Evolutionary conservation across 139 green algal species (phyloP).

Genomic region (Closterium sp.): DNA sequence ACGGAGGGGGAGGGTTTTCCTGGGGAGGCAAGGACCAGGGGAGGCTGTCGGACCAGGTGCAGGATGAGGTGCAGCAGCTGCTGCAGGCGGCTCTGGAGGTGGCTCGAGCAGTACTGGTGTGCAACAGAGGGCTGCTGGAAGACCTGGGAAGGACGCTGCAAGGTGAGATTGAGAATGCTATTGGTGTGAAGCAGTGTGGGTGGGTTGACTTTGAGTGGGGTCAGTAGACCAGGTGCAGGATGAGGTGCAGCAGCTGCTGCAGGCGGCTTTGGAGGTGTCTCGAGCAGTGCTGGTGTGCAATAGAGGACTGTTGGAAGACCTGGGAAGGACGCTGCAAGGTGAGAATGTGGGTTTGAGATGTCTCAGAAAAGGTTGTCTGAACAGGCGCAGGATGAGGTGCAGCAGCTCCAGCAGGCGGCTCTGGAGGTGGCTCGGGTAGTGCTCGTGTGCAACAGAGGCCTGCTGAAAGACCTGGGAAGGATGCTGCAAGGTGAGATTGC

Average conservation of each 20-base stretch:
- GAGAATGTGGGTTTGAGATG: background rate
- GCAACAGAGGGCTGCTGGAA: slow-evolving; percentile 55
- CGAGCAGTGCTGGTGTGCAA: slow-evolving; percentile 66
- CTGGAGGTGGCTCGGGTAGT: slow-evolving; percentile 68
- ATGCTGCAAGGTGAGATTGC: background rate
- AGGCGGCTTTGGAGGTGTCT: slow-evolving; percentile 68
- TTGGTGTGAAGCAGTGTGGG: too few relatives aligned
- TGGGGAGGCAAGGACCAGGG: slow-evolving; percentile 52
- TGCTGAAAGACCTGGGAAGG: slow-evolving; percentile 25
- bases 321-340: slow-evolving; percentile 33
- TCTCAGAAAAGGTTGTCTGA: slow-evolving; percentile 35
- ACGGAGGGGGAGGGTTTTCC: slow-evolving; percentile 50
- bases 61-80: slow-evolving; percentile 69
- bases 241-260: slow-evolving; percentile 58
- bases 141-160: slow-evolving; percentile 24
- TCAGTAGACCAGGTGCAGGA: too few relatives aligned
- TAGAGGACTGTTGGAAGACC: slow-evolving; percentile 15
- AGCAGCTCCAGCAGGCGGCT: slow-evolving; percentile 65
- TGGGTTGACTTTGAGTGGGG: too few relatives aligned
- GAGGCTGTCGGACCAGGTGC: slow-evolving; percentile 54
- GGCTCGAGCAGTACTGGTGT: slow-evolving; percentile 62
- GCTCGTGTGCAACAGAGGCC: slow-evolving; percentile 57
- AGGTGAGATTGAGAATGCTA: slow-evolving; percentile 15
- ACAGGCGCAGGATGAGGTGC: slow-evolving; percentile 69
- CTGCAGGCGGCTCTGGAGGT: slow-evolving; percentile 68